A percentile compares a stretch with the other conserved stretches of the same genome.
phyloP scores from a whole-genome alignment of 345 rosid species.

The Citrus australasica region DNA sequence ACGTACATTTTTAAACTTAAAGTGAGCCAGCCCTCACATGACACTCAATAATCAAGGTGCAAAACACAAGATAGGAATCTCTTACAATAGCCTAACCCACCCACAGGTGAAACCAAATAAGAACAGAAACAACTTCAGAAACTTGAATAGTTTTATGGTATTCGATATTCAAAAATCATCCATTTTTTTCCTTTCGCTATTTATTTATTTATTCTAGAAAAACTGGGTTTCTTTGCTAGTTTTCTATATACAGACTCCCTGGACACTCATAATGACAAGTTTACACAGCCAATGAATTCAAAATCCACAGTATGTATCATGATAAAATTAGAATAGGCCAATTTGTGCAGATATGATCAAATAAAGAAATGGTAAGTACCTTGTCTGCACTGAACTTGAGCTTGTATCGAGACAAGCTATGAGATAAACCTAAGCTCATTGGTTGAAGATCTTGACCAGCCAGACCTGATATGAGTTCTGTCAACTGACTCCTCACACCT shows the following conservation, averaged over 20 bases:
- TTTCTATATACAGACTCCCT: background rate
- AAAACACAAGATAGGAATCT: background rate
- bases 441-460: slow-evolving; percentile 81
- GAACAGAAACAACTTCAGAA: background rate
- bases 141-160: too few relatives aligned
- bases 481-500: slow-evolving; percentile 81
- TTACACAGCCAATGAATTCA: background rate
- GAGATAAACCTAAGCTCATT: slow-evolving; percentile 95
- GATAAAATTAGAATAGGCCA: background rate
- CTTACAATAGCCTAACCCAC: background rate
- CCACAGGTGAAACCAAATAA: background rate
- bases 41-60: background rate
- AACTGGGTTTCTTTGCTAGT: background rate
- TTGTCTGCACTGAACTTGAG: slow-evolving; percentile 92
- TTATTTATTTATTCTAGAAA: background rate
- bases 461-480: slow-evolving; percentile 80
- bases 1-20: background rate
- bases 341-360: background rate
- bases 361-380: slow-evolving; percentile 33
- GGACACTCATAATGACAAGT: background rate
- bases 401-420: slow-evolving; percentile 87
- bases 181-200: background rate
- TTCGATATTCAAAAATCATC: background rate
- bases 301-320: background rate
- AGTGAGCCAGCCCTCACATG: background rate